Conservation (phyloP, 2,329 filamentous ascomycete species). For the Mycosphaerella sp. region DNA sequence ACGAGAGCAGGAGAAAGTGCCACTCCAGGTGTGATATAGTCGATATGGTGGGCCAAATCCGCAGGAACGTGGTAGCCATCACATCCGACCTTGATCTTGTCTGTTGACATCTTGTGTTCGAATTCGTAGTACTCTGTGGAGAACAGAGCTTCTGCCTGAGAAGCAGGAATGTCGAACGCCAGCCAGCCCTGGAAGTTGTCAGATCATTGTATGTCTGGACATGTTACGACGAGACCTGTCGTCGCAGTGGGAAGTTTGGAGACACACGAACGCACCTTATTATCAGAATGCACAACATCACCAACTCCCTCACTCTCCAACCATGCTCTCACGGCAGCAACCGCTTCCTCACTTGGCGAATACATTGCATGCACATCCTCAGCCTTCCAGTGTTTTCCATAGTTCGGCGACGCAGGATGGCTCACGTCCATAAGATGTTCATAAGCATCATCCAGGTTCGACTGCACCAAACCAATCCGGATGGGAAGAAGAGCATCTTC, state of each 20-base stretch:
- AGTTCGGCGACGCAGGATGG: slow-evolving; percentile 31
- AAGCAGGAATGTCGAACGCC: slow-evolving; percentile 35
- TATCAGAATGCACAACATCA: slow-evolving; percentile 45
- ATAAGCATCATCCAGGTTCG: slow-evolving; percentile 20
- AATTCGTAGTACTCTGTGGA: slow-evolving; percentile 36
- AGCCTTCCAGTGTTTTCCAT: slow-evolving; percentile 33
- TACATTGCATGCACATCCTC: slow-evolving; percentile 38
- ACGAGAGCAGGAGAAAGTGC: slow-evolving; percentile 35
- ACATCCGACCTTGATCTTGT: slow-evolving; percentile 35
- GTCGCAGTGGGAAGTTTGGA: too few species aligned
- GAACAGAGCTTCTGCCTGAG: slow-evolving; percentile 36
- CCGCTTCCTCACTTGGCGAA: slow-evolving; percentile 32
- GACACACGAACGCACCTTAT: slow-evolving; percentile 22
- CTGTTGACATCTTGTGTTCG: slow-evolving; percentile 24
- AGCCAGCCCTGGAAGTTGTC: slow-evolving; percentile 32
- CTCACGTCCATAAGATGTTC: slow-evolving; percentile 31
- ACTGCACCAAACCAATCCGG: slow-evolving; percentile 24
- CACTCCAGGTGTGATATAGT: slow-evolving; percentile 52
- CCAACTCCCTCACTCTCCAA: slow-evolving; percentile 48
- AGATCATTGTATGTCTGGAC: too few species aligned
- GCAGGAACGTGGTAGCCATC: slow-evolving; percentile 36
- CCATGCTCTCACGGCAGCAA: slow-evolving; percentile 48
- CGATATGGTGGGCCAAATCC: slow-evolving; percentile 44
- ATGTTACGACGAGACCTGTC: too few species aligned
- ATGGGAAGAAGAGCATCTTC: slow-evolving; percentile 29